Evolutionary conservation across 352 stramenopile genomes (phyloP), one percentile per base, ranked within the genome.

Genomic region (Globisporangium parvum): DNA sequence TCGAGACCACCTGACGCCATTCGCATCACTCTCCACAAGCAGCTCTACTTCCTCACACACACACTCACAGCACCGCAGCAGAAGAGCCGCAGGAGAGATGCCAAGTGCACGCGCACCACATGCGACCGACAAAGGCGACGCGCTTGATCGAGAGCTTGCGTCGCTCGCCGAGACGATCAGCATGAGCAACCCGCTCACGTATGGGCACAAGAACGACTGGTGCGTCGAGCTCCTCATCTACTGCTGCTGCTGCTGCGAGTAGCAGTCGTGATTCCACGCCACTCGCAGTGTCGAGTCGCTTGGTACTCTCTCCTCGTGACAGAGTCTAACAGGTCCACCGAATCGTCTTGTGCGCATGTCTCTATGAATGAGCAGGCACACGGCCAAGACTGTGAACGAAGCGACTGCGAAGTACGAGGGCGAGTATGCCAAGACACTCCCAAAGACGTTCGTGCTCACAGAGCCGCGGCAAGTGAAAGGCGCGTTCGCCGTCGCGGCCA

Each of bases 121-220:
- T 31, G n/a, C 63, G 47, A 56, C 35, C 14, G 50, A 33, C 17
- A 63, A 66, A n/a, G 64, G 69, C 37, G 74, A 91, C 35, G 75
- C 77, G 39, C 53, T 92, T 8, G 80, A 88, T 54, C 81, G 72
- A 17, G 75, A 88, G 61, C 69, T 93, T 14, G 77, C 72, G 8
- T 78, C 65, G 54, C 62, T 93, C 49, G 71, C 81, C 37, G 81
- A 91, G 45, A 88, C 77, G 21, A 87, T 87, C 35, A 79, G 57
- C 17, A 64, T 93, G 50, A 91, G 80, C 67, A 91, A 93, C 54
- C 84, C 81, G 23, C 63, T 91, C 31, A 91, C 83, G 0, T 88
- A 81, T 26, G 80, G 81, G 33, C 75, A 89, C 48, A 79, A 78
- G 47, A 68, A 63, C 41, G 68, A 86, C 53, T 93, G 83, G 83